A percentile compares a stretch with the other conserved stretches of the same genome.
Evolutionary conservation across 2,329 filamentous ascomycete genomes (phyloP).

Genomic region (Tolypocladium pustulatum): DNA sequence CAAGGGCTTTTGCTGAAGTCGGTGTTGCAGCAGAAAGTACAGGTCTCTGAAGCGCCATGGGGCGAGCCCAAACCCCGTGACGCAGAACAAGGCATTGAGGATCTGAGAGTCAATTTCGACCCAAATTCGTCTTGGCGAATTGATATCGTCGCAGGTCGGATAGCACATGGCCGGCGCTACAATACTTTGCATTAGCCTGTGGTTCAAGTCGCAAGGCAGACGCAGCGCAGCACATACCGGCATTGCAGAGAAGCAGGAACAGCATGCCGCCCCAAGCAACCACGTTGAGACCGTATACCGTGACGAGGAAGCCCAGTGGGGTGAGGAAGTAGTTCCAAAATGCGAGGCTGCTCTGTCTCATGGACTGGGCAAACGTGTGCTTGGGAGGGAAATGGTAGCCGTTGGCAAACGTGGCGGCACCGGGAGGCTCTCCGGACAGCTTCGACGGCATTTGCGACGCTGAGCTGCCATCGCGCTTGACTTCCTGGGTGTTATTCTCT

Average conservation of each 20-base stretch:
- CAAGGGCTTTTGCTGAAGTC: slow-evolving; percentile 38
- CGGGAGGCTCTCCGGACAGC: slow-evolving; percentile 13
- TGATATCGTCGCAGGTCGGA: slow-evolving; percentile 58
- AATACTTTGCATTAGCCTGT: slow-evolving; percentile 1
- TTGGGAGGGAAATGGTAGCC: slow-evolving; percentile 56
- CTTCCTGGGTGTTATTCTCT: not conserved
- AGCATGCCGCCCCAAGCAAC: slow-evolving; percentile 89
- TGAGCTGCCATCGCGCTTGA: slow-evolving; percentile 6
- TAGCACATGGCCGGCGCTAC: slow-evolving; percentile 59
- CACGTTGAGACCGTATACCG: slow-evolving; percentile 70
- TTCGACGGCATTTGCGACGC: slow-evolving; percentile 9
- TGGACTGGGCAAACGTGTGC: slow-evolving; percentile 48
- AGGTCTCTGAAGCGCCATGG: slow-evolving; percentile 79
- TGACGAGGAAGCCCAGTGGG: slow-evolving; percentile 65
- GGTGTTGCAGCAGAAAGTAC: slow-evolving; percentile 60
- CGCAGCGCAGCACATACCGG: slow-evolving; percentile 14
- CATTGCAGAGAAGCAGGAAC: slow-evolving; percentile 73
- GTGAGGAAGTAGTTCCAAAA: slow-evolving; percentile 69
- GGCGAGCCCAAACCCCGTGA: slow-evolving; percentile 74
- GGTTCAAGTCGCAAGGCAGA: not conserved
- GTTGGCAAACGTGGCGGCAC: slow-evolving; percentile 41
- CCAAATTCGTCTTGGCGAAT: slow-evolving; percentile 72
- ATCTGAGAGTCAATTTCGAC: slow-evolving; percentile 80
- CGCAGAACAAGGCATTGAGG: slow-evolving; percentile 69
- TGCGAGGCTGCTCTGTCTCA: slow-evolving; percentile 43